Percentiles rank a stretch among this genome's conserved stretches.
Conservation (phyloP, 2,329 filamentous ascomycete genomes). For the Venturia oleaginea region DNA sequence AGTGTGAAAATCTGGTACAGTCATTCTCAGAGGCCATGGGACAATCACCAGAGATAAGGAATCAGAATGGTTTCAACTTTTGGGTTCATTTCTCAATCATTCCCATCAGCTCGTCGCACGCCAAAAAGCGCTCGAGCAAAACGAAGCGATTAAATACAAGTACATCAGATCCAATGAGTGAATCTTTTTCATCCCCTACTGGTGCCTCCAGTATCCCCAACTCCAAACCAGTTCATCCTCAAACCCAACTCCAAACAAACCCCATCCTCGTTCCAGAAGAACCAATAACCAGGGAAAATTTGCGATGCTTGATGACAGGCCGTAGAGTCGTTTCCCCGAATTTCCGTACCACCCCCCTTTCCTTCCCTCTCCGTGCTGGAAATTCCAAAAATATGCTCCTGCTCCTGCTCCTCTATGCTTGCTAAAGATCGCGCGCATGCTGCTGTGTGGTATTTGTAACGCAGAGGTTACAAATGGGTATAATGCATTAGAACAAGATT, state of each 20-base stretch:
- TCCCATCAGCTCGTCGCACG: background rate
- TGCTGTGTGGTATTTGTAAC: background rate
- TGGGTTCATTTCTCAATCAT: background rate
- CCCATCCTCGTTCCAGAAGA: background rate
- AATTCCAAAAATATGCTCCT: background rate
- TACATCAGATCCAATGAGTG: conserved; percentile 1
- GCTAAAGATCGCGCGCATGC: background rate
- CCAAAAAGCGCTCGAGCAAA: background rate
- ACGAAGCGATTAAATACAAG: background rate
- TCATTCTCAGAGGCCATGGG: too few relatives aligned
- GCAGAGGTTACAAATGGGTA: conserved; percentile 9
- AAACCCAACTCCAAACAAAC: background rate
- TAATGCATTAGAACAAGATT: conserved; percentile 10
- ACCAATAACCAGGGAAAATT: background rate
- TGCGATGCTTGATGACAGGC: background rate
- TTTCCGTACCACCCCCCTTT: too few relatives aligned
- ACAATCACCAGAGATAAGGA: background rate
- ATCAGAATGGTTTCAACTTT: background rate
- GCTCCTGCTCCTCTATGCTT: background rate
- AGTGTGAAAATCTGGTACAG: too few relatives aligned
- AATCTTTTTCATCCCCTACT: conserved; percentile 1
- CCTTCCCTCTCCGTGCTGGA: background rate
- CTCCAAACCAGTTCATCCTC: background rate
- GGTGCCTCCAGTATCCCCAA: background rate
- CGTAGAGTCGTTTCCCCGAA: background rate